phyloP scores from a whole-genome alignment of 2,329 filamentous ascomycete genomes.

The Diaporthe velutina region DNA sequence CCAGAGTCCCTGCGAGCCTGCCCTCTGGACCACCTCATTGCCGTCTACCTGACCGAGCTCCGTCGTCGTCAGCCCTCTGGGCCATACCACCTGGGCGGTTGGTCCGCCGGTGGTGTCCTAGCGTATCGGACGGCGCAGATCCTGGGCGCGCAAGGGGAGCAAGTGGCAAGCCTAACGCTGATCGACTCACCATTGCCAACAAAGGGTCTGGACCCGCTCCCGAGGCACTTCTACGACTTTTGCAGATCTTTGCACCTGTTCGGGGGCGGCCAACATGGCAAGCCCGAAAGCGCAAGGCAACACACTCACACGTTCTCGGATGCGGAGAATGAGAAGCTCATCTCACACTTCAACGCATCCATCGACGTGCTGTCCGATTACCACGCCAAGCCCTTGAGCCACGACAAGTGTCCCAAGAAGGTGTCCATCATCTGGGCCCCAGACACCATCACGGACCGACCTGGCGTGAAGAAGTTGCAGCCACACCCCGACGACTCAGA shows the following conservation, averaged over 20 bases:
- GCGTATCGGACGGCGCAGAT: slow-evolving; percentile 48
- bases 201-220: slow-evolving; percentile 2
- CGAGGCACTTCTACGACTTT: slow-evolving; percentile 26
- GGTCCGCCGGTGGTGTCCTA: slow-evolving; percentile 81
- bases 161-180: not conserved
- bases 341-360: slow-evolving; percentile 24
- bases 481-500: slow-evolving; percentile 22
- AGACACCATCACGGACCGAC: slow-evolving; percentile 24
- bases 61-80: slow-evolving; percentile 77
- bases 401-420: not conserved
- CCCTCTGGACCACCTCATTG: slow-evolving; percentile 73
- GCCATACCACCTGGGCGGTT: slow-evolving; percentile 77
- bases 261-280: slow-evolving; percentile 23
- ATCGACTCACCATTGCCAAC: slow-evolving; percentile 17
- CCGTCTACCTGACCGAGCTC: slow-evolving; percentile 76
- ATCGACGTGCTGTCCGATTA: slow-evolving; percentile 29
- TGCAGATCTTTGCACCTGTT: slow-evolving; percentile 28
- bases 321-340: slow-evolving; percentile 22
- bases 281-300: slow-evolving; percentile 8
- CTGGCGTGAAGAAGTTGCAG: slow-evolving; percentile 10
- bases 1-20: slow-evolving; percentile 72
- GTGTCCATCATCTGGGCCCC: slow-evolving; percentile 31
- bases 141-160: not conserved
- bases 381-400: not conserved
- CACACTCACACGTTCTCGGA: slow-evolving; percentile 16